These are phyloP conservation scores for Phytomonas sp. DNA, from an alignment of 208 protist genomes.

Conservation along the genomic window DNA sequence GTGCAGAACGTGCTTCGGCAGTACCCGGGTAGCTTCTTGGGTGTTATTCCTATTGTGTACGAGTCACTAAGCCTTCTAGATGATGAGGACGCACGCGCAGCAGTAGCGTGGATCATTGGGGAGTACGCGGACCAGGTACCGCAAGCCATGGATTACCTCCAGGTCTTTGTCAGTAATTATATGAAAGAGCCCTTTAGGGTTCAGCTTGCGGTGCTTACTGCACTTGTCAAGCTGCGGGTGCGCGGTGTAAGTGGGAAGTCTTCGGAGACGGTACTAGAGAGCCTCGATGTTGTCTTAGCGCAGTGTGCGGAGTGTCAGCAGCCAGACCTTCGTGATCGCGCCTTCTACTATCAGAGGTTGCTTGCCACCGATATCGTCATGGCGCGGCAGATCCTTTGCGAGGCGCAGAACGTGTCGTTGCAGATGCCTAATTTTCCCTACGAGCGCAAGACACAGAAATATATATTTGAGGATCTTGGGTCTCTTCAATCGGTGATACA, in stretches of 20 bases:
- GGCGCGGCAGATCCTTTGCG: slow-evolving; percentile 79
- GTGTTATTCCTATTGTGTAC: slow-evolving; percentile 91
- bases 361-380: slow-evolving; percentile 88
- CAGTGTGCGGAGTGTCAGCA: slow-evolving; percentile 82
- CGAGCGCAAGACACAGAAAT: background rate
- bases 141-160: slow-evolving; percentile 91
- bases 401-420: slow-evolving; percentile 11
- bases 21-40: slow-evolving; percentile 93
- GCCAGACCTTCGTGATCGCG: slow-evolving; percentile 97
- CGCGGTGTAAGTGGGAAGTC: background rate
- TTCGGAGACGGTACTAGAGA: slow-evolving; percentile 29
- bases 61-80: slow-evolving; percentile 94
- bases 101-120: slow-evolving; percentile 98
- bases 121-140: slow-evolving; percentile 94
- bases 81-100: slow-evolving; percentile 92
- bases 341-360: slow-evolving; percentile 98
- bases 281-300: slow-evolving; percentile 80
- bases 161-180: slow-evolving; percentile 94
- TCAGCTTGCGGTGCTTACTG: slow-evolving; percentile 95
- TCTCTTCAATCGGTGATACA: background rate
- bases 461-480: background rate
- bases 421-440: background rate
- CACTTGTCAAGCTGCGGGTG: slow-evolving; percentile 95
- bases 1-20: slow-evolving; percentile 96
- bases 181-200: slow-evolving; percentile 87